Base-by-base conservation (phyloP, 73 alveolate species). In the Paramecium biaurelia region DNA sequence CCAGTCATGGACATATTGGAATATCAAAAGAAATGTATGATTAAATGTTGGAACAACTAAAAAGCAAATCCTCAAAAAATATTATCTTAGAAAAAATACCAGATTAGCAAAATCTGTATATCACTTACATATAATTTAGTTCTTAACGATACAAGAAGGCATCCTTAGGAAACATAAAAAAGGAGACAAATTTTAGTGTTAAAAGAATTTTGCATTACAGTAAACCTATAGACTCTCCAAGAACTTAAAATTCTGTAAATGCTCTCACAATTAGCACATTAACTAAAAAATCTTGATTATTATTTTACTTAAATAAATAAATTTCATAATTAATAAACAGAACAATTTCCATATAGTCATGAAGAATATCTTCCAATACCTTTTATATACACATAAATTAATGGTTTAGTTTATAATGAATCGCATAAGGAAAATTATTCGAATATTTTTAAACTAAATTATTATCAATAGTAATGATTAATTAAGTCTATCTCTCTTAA, bases 1-100 rank as follows among this genome's bases (percentile, higher is more conserved):
- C 84, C 21, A 63, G 84, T 26, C 84, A 63, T 63, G 45, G 84
- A 26, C 84, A 63, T 18, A 63, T 63, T 2, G 84, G 84, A 63
- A 63, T 63, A 30, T 12, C 84, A 12, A 63, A 63, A 63, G 84
- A 63, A 63, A 32, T 63, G 45, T 63, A 63, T 30, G 84, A 63
- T 32, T 32, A 63, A 63, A 63, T 63, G 84, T 14, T 63, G 15
- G 41, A 26, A 63, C 26, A 63, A 30, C 12, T 63, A 63, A 63
- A 63, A 63, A 30, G 30, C 26, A 30, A 26, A 63, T 63, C 84
- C 5, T 14, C 41, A 2, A 63, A 63, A 18, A 26, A 63, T 7
- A 63, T 63, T 3, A 32, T 30, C 41, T 63, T 30, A 12, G 84
- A 63, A 30, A 32, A 63, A 63, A 30, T 30, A 63, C 84, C 34